Evolutionary conservation across 192 early-diverging fungal genomes (phyloP), one percentile per base, ranked within the genome.

Genomic region (Linnemannia zychae): DNA sequence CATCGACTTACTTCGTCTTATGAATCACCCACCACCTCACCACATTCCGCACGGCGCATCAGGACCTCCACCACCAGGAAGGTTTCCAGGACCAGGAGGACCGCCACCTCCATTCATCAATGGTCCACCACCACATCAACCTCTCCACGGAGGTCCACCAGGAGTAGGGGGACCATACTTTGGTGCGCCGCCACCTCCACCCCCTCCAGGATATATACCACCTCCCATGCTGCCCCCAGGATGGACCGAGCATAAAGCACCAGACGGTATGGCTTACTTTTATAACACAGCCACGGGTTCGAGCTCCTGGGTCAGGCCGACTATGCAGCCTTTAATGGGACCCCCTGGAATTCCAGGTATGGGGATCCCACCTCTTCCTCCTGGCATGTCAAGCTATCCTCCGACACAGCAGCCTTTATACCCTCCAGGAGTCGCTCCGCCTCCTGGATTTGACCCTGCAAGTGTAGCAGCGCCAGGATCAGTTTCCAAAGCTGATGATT

Each of bases 231-330:
- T 93, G 63, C 92, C 92, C 44, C 82, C 88, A 60, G 92, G 92
- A 46, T 94, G 93, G 93, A 90, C 89, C 37, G 91, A 94, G 68
- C 90, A 94, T 67, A 78, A 79, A 68, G 92, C 91, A 17, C 92
- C 93, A 0, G 88, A 89, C 31, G 95, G 95, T 4, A 87, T 88
- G 60, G 47, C 90, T n/a, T 97, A 96, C 80, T 96, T 90, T 75
- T 95, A 95, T 84, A 96, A 97, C 79, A 75, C 93, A 0, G 76
- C 89, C 15, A 95, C 95, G 12, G 91, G 91, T 47, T 84, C 93
- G 78, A 95, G 92, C 74, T 89, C 91, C n/a, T 97, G 96, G 96
- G 81, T 92, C 34, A 82, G 86, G 50, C 92, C 92, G 24, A 71
- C 77, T 28, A 67, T 84, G 24, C 75, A 71, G 1, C 78, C 82